Base-by-base conservation (phyloP, 257 asterid genomes). In the Gentiana straminea region DNA sequence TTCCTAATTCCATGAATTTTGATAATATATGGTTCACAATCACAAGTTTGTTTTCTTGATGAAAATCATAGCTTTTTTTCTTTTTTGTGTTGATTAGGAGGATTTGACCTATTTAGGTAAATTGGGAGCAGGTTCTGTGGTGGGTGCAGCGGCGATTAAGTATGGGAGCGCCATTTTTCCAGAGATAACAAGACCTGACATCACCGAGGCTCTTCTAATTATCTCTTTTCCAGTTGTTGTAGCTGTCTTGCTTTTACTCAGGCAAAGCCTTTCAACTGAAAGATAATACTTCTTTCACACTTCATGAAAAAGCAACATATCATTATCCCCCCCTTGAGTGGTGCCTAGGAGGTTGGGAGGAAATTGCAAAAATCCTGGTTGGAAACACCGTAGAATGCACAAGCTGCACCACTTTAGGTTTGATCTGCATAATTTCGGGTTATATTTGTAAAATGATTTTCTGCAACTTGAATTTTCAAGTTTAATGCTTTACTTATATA, bases 121-220 rank as follows among this genome's bases (percentile, higher is more conserved):
- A 55, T 44, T 84, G 72, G 90, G 94, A 61, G 85, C 46, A 7
- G 83, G 79, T 33, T 79, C 89, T 0, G 60, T 79, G 6, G 85
- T 61, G 33, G 94, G 86, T 48, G 89, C 84, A 3, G 94, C 86
- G 0, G 89, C 74, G 7, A 75, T 84, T 5, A 81, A 84, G 78
- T 81, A 84, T 33, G 94, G 82, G 52, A 84, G 90, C 65, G 64
- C 64, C 5, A 12, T 84, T 38, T 73, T 75, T 46, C 87, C 89
- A 7, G 82, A 59, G 70, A 67, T 75, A 44, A 81, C 86, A 24
- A 66, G 12, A 35, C 94, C 94, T 8, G 73, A 79, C 41, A 58
- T 84, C 24, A 46, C 47, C 1, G 72, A 68, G 38, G 86, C 94
- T 32, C 57, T 81, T 57, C 4, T 69, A 49, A 75, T 77, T 58